Evolutionary conservation across 495 filamentous ascomycete genomes (phyloP).

Genomic region (Peziza echinospora): DNA sequence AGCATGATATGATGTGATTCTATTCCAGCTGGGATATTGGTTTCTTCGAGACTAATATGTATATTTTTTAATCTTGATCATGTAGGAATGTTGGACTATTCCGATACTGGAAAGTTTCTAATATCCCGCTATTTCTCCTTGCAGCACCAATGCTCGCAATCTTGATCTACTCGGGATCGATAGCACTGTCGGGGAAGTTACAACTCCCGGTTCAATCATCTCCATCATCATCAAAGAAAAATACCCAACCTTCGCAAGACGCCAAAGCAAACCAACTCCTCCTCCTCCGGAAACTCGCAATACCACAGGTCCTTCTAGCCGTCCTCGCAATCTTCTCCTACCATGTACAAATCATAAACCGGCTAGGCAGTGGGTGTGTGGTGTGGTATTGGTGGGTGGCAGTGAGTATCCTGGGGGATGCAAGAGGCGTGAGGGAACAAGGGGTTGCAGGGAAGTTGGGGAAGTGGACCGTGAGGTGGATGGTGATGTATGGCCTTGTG

Average conservation of each 20-base stretch:
- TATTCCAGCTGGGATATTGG: too few species aligned
- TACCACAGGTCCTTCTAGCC: constrained; percentile 51
- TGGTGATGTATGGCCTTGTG: constrained; percentile 60
- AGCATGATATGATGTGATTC: too few species aligned
- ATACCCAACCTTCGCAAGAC: background rate
- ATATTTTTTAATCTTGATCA: background rate
- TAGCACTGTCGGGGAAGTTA: constrained; percentile 9
- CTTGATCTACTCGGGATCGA: constrained; percentile 37
- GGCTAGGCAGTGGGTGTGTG: constrained; percentile 72
- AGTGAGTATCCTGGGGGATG: constrained; percentile 20
- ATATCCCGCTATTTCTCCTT: constrained; percentile 71
- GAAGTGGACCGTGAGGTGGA: constrained; percentile 32
- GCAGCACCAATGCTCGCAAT: constrained; percentile 59
- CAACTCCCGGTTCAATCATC: background rate
- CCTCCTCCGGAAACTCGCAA: constrained; percentile 36
- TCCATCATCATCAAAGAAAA: background rate
- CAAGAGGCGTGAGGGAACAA: constrained; percentile 15
- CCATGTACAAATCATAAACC: constrained; percentile 82
- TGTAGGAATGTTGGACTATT: constrained; percentile 68
- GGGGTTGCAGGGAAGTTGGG: constrained; percentile 18
- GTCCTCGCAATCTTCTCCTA: constrained; percentile 51
- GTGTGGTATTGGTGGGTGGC: constrained; percentile 74
- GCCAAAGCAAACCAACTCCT: constrained; percentile 1
- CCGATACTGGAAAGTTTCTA: constrained; percentile 71
- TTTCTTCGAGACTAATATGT: background rate